phyloP scores from a whole-genome alignment of 257 asterid genomes.

The Nicotiana tomentosiformis region DNA sequence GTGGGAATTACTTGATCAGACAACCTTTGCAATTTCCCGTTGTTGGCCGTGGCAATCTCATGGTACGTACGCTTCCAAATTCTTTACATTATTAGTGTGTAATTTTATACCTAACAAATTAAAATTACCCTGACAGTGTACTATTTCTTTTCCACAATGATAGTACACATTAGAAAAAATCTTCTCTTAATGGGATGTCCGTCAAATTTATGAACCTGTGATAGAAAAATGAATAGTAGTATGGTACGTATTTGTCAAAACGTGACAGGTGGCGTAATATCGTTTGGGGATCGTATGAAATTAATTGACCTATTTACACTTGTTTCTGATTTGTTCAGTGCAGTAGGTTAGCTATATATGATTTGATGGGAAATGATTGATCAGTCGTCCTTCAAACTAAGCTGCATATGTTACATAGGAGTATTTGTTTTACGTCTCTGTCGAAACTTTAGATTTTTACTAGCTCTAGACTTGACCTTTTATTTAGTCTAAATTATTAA shows the following conservation, averaged over 20 bases:
- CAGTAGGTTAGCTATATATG: background rate
- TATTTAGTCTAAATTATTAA: background rate
- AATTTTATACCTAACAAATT: no score
- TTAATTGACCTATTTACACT: background rate
- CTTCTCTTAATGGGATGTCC: no score
- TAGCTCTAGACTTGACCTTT: background rate
- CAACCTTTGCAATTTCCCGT: constrained; percentile 62
- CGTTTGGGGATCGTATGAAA: background rate
- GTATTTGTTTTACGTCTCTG: background rate
- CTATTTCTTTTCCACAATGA: no score
- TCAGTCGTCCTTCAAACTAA: background rate
- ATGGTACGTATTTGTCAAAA: background rate
- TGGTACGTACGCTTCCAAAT: constrained; percentile 32
- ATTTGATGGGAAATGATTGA: background rate
- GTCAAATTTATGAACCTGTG: no score
- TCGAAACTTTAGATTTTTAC: background rate
- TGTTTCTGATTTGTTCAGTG: background rate
- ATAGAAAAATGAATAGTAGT: background rate
- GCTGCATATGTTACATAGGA: background rate
- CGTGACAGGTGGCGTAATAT: background rate
- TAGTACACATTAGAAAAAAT: no score
- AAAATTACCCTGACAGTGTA: background rate
- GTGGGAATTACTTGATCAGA: constrained; percentile 75
- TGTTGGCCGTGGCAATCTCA: constrained; percentile 61
- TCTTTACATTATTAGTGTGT: background rate